phyloP scores from a whole-genome alignment of 192 early-diverging fungal genomes.

The Coemansia guatemalensis region DNA sequence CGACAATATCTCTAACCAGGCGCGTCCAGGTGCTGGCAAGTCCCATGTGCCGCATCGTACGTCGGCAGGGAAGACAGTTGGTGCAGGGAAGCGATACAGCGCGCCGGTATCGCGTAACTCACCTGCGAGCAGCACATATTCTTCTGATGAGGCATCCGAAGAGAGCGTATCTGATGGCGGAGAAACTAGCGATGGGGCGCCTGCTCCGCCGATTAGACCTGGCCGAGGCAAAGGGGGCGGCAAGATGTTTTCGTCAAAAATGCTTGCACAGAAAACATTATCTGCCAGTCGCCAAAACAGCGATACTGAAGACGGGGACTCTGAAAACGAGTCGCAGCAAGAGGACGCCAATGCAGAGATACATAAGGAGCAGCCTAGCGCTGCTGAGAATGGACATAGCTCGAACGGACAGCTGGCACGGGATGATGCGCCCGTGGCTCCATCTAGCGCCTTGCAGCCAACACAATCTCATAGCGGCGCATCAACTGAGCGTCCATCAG shows the following conservation, averaged over 20 bases:
- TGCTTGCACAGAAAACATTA: slow-evolving; percentile 49
- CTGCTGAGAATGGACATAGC: background rate
- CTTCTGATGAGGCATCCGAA: slow-evolving; percentile 16
- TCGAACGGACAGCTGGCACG: background rate
- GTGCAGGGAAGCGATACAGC: slow-evolving; percentile 40
- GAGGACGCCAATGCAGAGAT: background rate
- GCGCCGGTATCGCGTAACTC: slow-evolving; percentile 28
- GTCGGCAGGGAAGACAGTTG: slow-evolving; percentile 45
- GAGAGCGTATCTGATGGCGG: slow-evolving; percentile 7
- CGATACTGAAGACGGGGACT: slow-evolving; percentile 7
- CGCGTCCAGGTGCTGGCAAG: slow-evolving; percentile 4
- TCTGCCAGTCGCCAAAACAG: slow-evolving; percentile 26
- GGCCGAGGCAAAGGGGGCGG: slow-evolving; percentile 52
- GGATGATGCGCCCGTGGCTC: background rate
- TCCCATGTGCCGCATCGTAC: slow-evolving; percentile 7
- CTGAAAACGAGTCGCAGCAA: slow-evolving; percentile 1
- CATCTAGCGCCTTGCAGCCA: slow-evolving; percentile 1
- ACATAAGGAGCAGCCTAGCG: background rate
- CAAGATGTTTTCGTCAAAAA: slow-evolving; percentile 54
- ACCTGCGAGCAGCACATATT: slow-evolving; percentile 7
- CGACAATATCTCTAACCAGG: background rate
- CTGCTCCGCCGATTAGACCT: background rate
- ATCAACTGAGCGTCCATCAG: slow-evolving; percentile 11
- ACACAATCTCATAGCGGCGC: slow-evolving; percentile 9
- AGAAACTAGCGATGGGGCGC: background rate